A percentile compares a stretch with the other conserved stretches of the same genome.
These are phyloP conservation scores for Claviceps citrina DNA, from an alignment of 2,329 filamentous ascomycete genomes.

Conservation along the genomic window DNA sequence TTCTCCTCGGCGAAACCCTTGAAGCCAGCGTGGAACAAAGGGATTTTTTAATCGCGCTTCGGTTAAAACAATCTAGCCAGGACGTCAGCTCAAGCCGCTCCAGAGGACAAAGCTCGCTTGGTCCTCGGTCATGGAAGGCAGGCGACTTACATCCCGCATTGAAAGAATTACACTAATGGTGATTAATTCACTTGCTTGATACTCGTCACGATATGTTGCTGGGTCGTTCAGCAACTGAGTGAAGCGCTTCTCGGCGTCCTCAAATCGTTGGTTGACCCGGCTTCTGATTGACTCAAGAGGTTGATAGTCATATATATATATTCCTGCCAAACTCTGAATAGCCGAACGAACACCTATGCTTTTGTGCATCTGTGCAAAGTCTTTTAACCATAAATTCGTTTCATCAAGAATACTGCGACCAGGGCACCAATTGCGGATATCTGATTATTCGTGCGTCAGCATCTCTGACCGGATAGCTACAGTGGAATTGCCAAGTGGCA, in stretches of 20 bases:
- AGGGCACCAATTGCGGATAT: slow-evolving; percentile 25
- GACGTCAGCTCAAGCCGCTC: not conserved
- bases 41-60: slow-evolving; percentile 21
- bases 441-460: slow-evolving; percentile 10
- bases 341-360: slow-evolving; percentile 20
- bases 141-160: slow-evolving; percentile 24
- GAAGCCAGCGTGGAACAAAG: slow-evolving; percentile 21
- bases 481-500: too few species aligned
- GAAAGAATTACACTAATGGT: slow-evolving; percentile 23
- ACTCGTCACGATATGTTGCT: slow-evolving; percentile 9
- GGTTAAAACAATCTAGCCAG: slow-evolving; percentile 20
- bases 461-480: not conserved
- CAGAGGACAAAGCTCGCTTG: not conserved
- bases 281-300: slow-evolving; percentile 17
- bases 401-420: slow-evolving; percentile 22
- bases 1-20: slow-evolving; percentile 22
- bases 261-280: slow-evolving; percentile 20
- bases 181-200: slow-evolving; percentile 18
- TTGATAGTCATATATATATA: slow-evolving; percentile 27
- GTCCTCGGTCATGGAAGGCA: too few species aligned
- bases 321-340: slow-evolving; percentile 25
- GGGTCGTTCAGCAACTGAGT: slow-evolving; percentile 15
- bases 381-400: slow-evolving; percentile 25
- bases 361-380: slow-evolving; percentile 25
- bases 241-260: slow-evolving; percentile 17